phyloP scores from a whole-genome alignment of 1,139 yeast species.

The Debaryomycetaceae sp. region DNA sequence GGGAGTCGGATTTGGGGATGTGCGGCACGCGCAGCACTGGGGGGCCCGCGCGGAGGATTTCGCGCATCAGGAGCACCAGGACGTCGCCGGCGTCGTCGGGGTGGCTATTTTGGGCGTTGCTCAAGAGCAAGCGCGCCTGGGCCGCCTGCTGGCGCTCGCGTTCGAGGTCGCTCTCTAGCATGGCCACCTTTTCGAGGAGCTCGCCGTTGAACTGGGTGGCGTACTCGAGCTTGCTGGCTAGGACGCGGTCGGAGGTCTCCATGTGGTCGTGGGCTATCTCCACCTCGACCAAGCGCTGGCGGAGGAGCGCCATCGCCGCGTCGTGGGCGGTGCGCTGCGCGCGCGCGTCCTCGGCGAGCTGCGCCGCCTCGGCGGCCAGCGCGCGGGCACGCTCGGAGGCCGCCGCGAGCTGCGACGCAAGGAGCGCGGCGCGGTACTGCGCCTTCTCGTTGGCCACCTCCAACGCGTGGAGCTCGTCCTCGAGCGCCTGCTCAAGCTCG shows the following conservation, averaged over 20 bases:
- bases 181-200: conserved; percentile 37
- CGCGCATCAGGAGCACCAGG: conserved; percentile 30
- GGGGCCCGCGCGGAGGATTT: conserved; percentile 31
- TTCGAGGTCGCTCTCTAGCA: conserved; percentile 39
- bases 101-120: conserved; percentile 24
- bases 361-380: conserved; percentile 20
- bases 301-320: conserved; percentile 17
- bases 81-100: conserved; percentile 17
- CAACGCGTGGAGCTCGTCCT: conserved; percentile 35
- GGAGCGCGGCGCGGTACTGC: conserved; percentile 13
- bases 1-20: conserved; percentile 22
- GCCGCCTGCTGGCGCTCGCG: conserved; percentile 26
- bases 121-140: conserved; percentile 29
- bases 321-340: conserved; percentile 15
- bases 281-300: conserved; percentile 24
- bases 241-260: conserved; percentile 36
- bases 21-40: conserved; percentile 14
- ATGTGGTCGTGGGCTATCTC: conserved; percentile 41
- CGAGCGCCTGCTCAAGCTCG: conserved; percentile 42
- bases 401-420: conserved; percentile 13
- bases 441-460: conserved; percentile 24
- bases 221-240: conserved; percentile 28
- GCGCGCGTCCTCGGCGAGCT: conserved; percentile 17
- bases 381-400: conserved; percentile 12
- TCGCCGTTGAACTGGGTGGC: conserved; percentile 38